Evolutionary conservation across 148 eudicot genomes (phyloP), one percentile per base, ranked within the genome.

Genomic region (Nepenthes gracilis): DNA sequence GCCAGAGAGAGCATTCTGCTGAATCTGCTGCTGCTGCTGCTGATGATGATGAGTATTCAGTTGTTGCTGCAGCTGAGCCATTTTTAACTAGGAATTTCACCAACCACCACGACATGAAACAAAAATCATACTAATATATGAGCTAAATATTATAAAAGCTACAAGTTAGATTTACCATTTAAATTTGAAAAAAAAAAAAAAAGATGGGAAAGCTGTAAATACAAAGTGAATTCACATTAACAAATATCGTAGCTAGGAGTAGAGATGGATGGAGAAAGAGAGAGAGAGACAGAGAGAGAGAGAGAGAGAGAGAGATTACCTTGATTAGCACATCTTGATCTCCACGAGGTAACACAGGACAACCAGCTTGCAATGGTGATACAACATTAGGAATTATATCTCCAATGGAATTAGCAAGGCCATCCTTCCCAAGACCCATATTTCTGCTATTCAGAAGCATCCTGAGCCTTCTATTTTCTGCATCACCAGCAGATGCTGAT

Each of bases 391-490:
- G 64, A 57, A 75, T 79, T 67, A 80, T 64, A 47, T 77, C 81
- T 33, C 80, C 85, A 34, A 68, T 63, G 50, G 78, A 61, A 64
- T 69, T 82, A 34, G 77, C 50, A 57, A 72, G 73, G 50, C 87
- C 87, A 47, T 85, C 91, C 70, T 82, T 85, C 35, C 83, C 82
- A 12, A 80, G 73, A 59, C 68, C 58, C 74, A 77, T 77, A 55
- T 70, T 67, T 72, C 78, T 68, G 55, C 55, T 75, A 67, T 70
- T 77, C 59, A 85, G 47, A 50, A 85, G 75, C 79, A 82, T 73
- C 60, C 85, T 78, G 51, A 85, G 75, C 61, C 85, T 81, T 78
- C 85, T 81, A 76, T 53, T 84, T 53, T 84, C 89, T 12, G 66
- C 37, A 63, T 84, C 85, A 76, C 57, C 80, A 36, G 77, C 72